A percentile compares a stretch with the other conserved stretches of the same genome.
Evolutionary conservation across 164 flowering plant genomes (phyloP).

Genomic region (Malania oleifera): DNA sequence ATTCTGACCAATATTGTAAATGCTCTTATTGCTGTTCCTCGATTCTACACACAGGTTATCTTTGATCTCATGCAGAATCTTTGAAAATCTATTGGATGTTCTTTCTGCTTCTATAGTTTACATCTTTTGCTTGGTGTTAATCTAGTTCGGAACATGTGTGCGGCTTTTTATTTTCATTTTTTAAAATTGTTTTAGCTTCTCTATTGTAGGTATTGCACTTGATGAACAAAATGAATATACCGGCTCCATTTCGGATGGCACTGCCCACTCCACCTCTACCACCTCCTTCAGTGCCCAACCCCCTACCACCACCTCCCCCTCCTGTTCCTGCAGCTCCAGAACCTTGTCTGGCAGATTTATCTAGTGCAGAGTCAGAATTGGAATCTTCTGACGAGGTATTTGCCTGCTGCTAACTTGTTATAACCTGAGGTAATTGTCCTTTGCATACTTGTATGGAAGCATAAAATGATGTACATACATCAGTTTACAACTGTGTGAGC

Average conservation of each 20-base stretch:
- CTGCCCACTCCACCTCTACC: constrained; percentile 92
- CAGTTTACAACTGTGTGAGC: neutral
- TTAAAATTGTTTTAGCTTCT: neutral
- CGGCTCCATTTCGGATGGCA: constrained; percentile 93
- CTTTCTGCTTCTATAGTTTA: neutral
- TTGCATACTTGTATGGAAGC: no score
- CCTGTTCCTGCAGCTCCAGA: constrained; percentile 31
- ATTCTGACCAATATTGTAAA: constrained; percentile 91
- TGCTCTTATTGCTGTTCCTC: constrained; percentile 98
- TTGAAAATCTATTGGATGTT: neutral
- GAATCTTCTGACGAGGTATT: constrained; percentile 88
- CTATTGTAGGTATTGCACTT: constrained; percentile 77
- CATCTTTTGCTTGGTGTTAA: constrained; percentile 3
- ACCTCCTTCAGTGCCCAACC: constrained; percentile 46
- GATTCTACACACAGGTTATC: constrained; percentile 86
- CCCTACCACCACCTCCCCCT: constrained; percentile 49
- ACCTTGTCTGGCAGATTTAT: constrained; percentile 41
- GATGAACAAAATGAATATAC: constrained; percentile 99
- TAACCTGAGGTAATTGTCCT: no score
- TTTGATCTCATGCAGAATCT: neutral
- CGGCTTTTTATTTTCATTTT: neutral
- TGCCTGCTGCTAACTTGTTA: neutral
- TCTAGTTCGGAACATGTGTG: neutral
- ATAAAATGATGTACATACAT: no score
- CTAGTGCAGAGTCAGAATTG: constrained; percentile 88